A percentile compares a stretch with the other conserved stretches of the same genome.
Conservation (phyloP, 2,329 filamentous ascomycete species). For the Penicillium sp. region DNA sequence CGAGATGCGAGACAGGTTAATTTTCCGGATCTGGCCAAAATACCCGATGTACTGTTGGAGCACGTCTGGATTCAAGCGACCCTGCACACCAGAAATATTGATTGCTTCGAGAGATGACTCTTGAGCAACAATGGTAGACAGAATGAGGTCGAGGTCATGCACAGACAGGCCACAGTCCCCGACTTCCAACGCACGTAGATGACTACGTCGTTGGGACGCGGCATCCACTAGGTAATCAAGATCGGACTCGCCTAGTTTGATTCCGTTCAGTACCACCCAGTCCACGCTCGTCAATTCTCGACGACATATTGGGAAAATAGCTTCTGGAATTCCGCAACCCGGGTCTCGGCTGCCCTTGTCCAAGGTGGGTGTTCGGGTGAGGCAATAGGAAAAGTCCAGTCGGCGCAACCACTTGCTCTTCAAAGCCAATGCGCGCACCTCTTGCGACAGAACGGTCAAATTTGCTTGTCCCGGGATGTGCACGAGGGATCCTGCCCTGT, state of each 20-base stretch:
- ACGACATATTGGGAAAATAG: constrained; percentile 65
- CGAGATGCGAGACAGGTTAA: constrained; percentile 65
- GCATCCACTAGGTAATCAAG: constrained; percentile 65
- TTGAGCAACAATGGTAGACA: constrained; percentile 64
- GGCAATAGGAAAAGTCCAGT: constrained; percentile 64
- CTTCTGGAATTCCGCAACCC: constrained; percentile 68
- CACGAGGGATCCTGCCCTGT: constrained; percentile 57
- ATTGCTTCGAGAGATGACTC: constrained; percentile 66
- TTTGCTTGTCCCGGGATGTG: constrained; percentile 53
- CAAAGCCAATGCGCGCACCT: constrained; percentile 64
- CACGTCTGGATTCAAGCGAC: constrained; percentile 61
- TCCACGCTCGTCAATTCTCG: constrained; percentile 67
- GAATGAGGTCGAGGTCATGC: constrained; percentile 54
- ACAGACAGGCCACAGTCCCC: constrained; percentile 59
- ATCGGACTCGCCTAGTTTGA: constrained; percentile 68
- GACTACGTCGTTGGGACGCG: constrained; percentile 63
- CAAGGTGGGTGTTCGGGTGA: constrained; percentile 56
- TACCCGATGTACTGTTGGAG: constrained; percentile 66
- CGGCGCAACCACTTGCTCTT: constrained; percentile 63
- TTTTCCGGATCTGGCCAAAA: constrained; percentile 63
- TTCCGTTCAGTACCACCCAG: constrained; percentile 68
- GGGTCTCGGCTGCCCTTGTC: constrained; percentile 53
- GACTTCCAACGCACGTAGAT: constrained; percentile 66
- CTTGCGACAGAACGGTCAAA: constrained; percentile 64
- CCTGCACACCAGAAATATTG: constrained; percentile 65